Percentiles rank a stretch among this genome's conserved stretches.
phyloP scores from a whole-genome alignment of 331 rosid species.

The Malus hybrid region DNA sequence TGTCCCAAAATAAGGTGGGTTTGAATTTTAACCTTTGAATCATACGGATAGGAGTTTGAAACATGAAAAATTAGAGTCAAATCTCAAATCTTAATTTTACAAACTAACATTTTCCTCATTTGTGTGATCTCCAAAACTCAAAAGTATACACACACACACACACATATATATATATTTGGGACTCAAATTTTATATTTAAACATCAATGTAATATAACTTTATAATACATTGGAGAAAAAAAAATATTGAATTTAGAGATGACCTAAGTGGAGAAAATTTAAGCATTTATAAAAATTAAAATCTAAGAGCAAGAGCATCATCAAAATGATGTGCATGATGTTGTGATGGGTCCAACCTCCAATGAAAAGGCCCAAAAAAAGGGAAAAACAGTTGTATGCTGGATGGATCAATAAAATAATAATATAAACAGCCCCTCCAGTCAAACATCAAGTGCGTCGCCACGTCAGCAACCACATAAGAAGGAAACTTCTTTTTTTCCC shows the following conservation, averaged over 20 bases:
- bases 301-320: neutral
- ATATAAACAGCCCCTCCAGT: neutral
- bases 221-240: neutral
- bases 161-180: neutral
- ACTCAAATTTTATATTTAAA: neutral
- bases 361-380: neutral
- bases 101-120: too few relatives aligned
- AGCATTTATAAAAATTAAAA: neutral
- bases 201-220: too few relatives aligned
- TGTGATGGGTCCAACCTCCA: neutral
- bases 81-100: too few relatives aligned
- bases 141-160: too few relatives aligned
- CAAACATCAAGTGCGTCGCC: conserved; percentile 19
- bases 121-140: neutral
- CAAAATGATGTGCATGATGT: neutral
- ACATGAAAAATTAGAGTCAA: neutral
- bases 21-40: neutral
- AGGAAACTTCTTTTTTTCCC: neutral
- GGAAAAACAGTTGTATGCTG: neutral
- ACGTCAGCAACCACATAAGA: conserved; percentile 19
- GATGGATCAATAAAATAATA: conserved; percentile 2
- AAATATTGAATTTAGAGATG: neutral
- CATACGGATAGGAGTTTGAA: neutral
- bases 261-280: neutral
- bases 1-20: neutral